Evolutionary conservation across 306 rosid genomes (phyloP).

Genomic region (Lupinus albus): DNA sequence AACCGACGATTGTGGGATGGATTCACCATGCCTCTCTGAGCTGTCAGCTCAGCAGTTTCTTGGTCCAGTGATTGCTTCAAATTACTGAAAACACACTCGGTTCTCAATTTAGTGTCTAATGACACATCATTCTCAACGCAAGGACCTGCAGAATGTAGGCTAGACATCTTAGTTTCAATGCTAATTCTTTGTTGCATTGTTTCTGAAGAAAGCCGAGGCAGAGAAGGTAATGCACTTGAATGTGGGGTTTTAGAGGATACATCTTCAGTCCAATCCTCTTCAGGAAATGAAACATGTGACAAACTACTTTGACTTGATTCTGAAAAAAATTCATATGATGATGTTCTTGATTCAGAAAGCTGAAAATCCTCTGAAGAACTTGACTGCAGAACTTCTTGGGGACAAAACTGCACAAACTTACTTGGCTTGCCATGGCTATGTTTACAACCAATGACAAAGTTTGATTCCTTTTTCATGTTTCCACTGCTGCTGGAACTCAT

Average conservation of each 20-base stretch:
- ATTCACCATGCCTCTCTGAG: constrained; percentile 53
- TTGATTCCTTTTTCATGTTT: constrained; percentile 46
- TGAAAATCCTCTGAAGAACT: constrained; percentile 46
- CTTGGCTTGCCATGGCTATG: constrained; percentile 40
- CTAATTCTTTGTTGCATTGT: constrained; percentile 32
- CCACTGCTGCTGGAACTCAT: constrained; percentile 35
- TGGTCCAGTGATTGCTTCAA: constrained; percentile 47
- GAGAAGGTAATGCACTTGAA: constrained; percentile 49
- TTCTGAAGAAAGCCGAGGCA: constrained; percentile 41
- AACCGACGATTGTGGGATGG: constrained; percentile 74
- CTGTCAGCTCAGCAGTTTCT: constrained; percentile 58
- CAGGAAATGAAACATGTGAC: constrained; percentile 59
- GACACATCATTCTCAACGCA: constrained; percentile 35
- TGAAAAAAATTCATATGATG: constrained; percentile 47
- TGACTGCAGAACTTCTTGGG: constrained; percentile 50
- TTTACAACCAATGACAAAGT: constrained; percentile 37
- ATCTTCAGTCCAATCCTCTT: constrained; percentile 42
- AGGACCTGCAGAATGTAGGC: constrained; percentile 40
- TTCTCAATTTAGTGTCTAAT: constrained; percentile 38
- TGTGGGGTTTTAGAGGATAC: constrained; percentile 52
- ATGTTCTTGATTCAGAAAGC: constrained; percentile 46
- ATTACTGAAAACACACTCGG: constrained; percentile 40
- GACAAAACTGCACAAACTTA: constrained; percentile 49
- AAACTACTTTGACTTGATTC: constrained; percentile 54
- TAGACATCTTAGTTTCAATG: constrained; percentile 41